Base-by-base conservation (phyloP, 2,329 filamentous ascomycete genomes). In the Diaporthe citrichinensis region DNA sequence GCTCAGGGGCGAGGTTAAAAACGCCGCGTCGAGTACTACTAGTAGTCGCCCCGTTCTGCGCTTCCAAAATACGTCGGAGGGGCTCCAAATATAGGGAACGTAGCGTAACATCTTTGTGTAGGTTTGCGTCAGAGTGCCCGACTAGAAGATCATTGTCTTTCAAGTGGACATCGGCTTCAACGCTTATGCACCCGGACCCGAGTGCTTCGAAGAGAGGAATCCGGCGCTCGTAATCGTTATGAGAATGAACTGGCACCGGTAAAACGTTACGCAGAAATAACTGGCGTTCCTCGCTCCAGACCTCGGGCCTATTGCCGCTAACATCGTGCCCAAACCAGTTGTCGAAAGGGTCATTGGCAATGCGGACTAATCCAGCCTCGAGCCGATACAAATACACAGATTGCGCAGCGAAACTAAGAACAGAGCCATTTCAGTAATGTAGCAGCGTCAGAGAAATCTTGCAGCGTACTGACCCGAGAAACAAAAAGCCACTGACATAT, bases 101-200 rank as follows among this genome's bases (percentile, higher is more conserved):
- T 28, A 71, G 67, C 49, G 67, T 71, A 23, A n/a, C 23, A 31
- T 71, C 25, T 44, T 57, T 44, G 49, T 44, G 67, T 25, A 71
- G 34, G 49, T n/a, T 34, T 55, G 67, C 49, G 31, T 39, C 31
- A 53, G 67, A 55, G 39, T 71, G 49, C 49, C 49, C 67, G 31
- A 71, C 49, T 14, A 55, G 53, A 28, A 71, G 67, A 57, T 71
- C 67, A 55, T 41, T 44, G 49, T 57, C 53, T 71, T 71, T 57
- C 34, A 71, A 57, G 49, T 57, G 53, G 49, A 71, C 49, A 71
- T 71, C 67, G 49, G 67, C 67, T 57, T 71, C 67, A 57, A 71
- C 53, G 53, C 67, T 71, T 28, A 71, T 44, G 67, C 67, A 71
- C 49, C 67, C 67, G 34, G 67, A 71, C 23, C 67, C 49, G n/a